A percentile compares a stretch with the other conserved stretches of the same genome.
Conservation (phyloP, 495 filamentous ascomycete species). For the Neurospora tetraspora region DNA sequence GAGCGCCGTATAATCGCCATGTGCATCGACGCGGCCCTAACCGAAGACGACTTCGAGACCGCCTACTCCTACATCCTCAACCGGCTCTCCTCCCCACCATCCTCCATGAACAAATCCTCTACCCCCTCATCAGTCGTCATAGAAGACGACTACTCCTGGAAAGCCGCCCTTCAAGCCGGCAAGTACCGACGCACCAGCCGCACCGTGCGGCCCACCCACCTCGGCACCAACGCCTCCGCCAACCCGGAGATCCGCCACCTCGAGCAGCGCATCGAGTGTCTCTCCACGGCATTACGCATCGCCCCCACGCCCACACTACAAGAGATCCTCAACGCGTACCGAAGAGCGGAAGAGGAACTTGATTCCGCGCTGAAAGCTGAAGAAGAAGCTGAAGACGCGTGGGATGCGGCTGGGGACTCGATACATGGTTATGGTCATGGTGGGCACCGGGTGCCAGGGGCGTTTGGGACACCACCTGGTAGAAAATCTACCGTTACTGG, state of each 20-base stretch:
- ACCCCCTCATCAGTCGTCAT: constrained; percentile 12
- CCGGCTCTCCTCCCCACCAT: constrained; percentile 27
- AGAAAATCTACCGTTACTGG: neutral
- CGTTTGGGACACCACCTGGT: constrained; percentile 30
- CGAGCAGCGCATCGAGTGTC: constrained; percentile 82
- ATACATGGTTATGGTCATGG: constrained; percentile 43
- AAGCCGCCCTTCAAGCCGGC: constrained; percentile 80
- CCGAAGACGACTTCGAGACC: constrained; percentile 88
- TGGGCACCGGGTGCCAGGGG: constrained; percentile 38
- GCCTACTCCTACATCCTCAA: constrained; percentile 92
- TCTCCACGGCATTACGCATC: constrained; percentile 73
- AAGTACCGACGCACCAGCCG: constrained; percentile 51
- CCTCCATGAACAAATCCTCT: neutral
- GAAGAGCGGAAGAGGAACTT: constrained; percentile 80
- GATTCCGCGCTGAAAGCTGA: constrained; percentile 58
- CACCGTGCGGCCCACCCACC: constrained; percentile 37
- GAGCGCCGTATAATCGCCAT: constrained; percentile 72
- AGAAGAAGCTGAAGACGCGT: constrained; percentile 60
- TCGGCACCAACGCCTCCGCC: constrained; percentile 38
- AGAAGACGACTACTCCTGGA: constrained; percentile 81
- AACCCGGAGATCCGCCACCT: constrained; percentile 53
- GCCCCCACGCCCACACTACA: constrained; percentile 68
- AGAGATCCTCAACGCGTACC: constrained; percentile 78
- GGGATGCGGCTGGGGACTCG: constrained; percentile 56
- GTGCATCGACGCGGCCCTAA: constrained; percentile 79